Base-by-base conservation (phyloP, 2,329 filamentous ascomycete species). In the Monosporascus sp. region DNA sequence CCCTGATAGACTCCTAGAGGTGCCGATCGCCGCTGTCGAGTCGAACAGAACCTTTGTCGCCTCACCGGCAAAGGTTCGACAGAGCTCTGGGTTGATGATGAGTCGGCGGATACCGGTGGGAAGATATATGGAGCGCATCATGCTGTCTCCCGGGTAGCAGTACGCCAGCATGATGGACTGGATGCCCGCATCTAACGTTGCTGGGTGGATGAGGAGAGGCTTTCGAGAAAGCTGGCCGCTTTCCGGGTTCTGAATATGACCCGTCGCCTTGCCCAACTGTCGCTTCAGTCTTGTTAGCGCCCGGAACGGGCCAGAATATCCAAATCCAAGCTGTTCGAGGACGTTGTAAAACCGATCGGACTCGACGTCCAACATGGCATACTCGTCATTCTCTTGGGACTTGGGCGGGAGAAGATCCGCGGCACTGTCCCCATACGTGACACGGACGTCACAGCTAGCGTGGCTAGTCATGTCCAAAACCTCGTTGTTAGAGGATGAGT, bases 101-200 rank as follows among this genome's bases (percentile, higher is more conserved):
- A 57, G 8, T 24, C 37, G 24, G 1, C 22, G 5, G 14, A 58
- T 54, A 1, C 37, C 34, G 1, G 50, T 54, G 2, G 56, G 24
- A 24, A 24, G 24, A 24, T 24, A 24, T 24, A 24, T 24, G 3
- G 24, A 24, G 24, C 24, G 24, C 24, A 24, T 24, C 24, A 24
- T 24, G 24, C 63, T 68, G 45, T 70, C 67, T 1, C 61, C 63
- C 0, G 71, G 71, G 18, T 57, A 64, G 5, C 62, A 62, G 46
- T 62, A 65, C 1, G 70, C 69, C 1, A 64, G 56, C 5, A 73
- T 60, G 15, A 65, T 53, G 6, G 65, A 55, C 53, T 74, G 72
- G 51, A 74, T 65, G 2, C 66, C 65, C 1, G 60, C 60, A 42
- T 73, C 72, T 0, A 74, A 58, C 6, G 61, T 58, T 0, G 57